Base-by-base conservation (phyloP, 2,329 filamentous ascomycete species). In the Pseudogymnoascus sp. region DNA sequence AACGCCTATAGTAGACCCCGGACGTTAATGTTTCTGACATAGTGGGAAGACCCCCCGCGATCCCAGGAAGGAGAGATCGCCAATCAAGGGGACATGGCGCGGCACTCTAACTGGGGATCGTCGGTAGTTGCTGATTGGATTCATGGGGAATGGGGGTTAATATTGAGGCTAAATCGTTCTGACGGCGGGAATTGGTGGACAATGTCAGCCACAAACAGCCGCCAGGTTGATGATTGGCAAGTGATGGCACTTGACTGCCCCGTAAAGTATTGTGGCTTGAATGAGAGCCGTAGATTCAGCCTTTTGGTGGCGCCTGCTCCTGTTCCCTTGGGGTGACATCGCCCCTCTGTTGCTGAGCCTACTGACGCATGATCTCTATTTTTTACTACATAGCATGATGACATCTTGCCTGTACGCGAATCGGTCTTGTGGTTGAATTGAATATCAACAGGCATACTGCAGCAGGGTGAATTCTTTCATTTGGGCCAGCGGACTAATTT, bases 51-150 rank as follows among this genome's bases (percentile, higher is more conserved):
- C 51, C 8, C 28, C 51, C 51, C 51, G 25, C 51, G 51, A 57
- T 34, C 34, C 51, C 51, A 57, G 34, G n/a, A 34, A 57, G 51
- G 25, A 25, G 8, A 13, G 51, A 57, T 57, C 25, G 25, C 10
- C 51, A 34, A 34, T 34, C 51, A 57, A n/a, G 25, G 48, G 51
- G 28, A 13, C 43, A 48, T 19, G 51, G 51, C 51, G 25, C 51
- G 28, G 28, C 51, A 57, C 51, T 57, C 51, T 57, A 57, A 34
- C 51, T 57, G 28, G 51, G 25, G 51, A 57, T 57, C 51, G 51
- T 19, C 51, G 51, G 51, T 57, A 57, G 25, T 57, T 57, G 51
- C 25, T 57, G 51, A 57, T 57, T 57, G 51, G 51, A 57, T 57
- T 57, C n/a, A 34, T 57, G 51, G 51, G 28, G 28, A 19, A 57